phyloP scores from a whole-genome alignment of 2,329 filamentous ascomycete species.

The Fusarium goolgardi region DNA sequence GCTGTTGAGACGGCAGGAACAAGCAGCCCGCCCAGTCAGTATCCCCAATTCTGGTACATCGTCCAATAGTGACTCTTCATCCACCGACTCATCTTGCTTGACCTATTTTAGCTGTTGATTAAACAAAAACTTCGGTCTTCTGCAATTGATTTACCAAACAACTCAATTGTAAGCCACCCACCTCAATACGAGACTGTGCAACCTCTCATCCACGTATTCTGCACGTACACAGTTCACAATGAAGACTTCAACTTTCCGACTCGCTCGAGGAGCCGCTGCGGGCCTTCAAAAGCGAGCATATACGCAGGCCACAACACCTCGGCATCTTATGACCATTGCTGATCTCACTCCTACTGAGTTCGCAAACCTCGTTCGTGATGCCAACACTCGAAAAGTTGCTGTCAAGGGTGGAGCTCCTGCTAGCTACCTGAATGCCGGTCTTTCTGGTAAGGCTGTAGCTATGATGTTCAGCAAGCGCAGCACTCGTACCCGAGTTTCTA shows the following conservation, averaged over 20 bases:
- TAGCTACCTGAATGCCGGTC: constrained; percentile 66
- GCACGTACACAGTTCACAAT: constrained; percentile 42
- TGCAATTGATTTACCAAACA: constrained; percentile 12
- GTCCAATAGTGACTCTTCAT: constrained; percentile 37
- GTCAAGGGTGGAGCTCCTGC: constrained; percentile 75
- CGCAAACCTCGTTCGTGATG: constrained; percentile 84
- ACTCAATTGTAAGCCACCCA: constrained; percentile 6
- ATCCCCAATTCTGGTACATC: constrained; percentile 8
- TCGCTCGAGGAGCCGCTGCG: constrained; percentile 51
- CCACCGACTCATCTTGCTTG: constrained; percentile 25
- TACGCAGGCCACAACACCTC: constrained; percentile 63
- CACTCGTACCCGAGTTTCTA: constrained; percentile 92
- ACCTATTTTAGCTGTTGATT: constrained; percentile 26
- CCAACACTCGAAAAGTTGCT: constrained; percentile 77
- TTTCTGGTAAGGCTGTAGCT: constrained; percentile 84
- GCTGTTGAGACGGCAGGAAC: constrained; percentile 10
- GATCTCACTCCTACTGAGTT: constrained; percentile 87
- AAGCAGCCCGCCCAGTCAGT: neutral
- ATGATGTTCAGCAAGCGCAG: constrained; percentile 98
- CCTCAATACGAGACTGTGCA: neutral
- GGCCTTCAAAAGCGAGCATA: constrained; percentile 58
- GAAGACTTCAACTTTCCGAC: constrained; percentile 51
- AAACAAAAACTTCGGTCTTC: constrained; percentile 23
- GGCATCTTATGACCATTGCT: constrained; percentile 91
- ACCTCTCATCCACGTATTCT: neutral